A percentile compares a stretch with the other conserved stretches of the same genome.
Conservation (phyloP, 129 eudicot species). For the Glebionis coronaria region DNA sequence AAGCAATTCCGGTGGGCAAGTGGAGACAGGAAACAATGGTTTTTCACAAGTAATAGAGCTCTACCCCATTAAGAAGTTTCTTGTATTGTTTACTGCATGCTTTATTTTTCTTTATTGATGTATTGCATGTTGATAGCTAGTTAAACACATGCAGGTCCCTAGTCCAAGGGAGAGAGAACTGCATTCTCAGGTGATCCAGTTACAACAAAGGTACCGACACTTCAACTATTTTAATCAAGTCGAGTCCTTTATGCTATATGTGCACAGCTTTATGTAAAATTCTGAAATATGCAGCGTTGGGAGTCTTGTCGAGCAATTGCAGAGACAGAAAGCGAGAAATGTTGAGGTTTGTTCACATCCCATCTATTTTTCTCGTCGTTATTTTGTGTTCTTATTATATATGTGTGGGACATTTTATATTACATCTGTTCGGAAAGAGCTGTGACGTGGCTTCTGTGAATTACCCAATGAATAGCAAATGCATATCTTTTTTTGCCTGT, state of each 20-base stretch:
- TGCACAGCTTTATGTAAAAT: background rate
- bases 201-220: conserved; percentile 69
- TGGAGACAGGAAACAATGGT: conserved; percentile 47
- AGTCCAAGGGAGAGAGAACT: conserved; percentile 65
- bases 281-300: conserved; percentile 55
- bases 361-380: background rate
- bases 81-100: background rate
- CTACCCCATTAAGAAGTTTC: background rate
- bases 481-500: too few relatives aligned
- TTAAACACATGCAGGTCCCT: conserved; percentile 40
- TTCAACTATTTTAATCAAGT: background rate
- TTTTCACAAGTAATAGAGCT: conserved; percentile 44
- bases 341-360: conserved; percentile 50
- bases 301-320: conserved; percentile 75
- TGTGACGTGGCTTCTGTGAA: background rate
- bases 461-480: background rate
- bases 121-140: background rate
- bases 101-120: background rate
- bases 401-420: background rate
- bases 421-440: background rate
- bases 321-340: conserved; percentile 60
- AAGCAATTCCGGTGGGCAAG: conserved; percentile 45
- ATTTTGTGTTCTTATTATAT: conserved; percentile 10
- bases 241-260: background rate
- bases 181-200: conserved; percentile 62